Conservation (phyloP, 805 yeast species). For the Saturnispora zaruensis region DNA sequence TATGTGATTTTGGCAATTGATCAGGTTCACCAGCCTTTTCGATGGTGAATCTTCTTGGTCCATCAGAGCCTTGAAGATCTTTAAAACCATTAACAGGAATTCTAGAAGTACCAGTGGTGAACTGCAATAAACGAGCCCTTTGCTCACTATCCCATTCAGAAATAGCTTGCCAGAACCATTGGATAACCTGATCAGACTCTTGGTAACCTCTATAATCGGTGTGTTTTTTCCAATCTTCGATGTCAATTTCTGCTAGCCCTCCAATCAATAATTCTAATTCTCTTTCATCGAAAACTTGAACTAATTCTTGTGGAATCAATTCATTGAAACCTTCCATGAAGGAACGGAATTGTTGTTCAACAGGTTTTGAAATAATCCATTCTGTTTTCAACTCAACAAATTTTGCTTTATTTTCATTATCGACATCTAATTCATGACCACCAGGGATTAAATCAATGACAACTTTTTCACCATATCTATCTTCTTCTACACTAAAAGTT, state of each 20-base stretch:
- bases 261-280: constrained; percentile 95
- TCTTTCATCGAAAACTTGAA: constrained; percentile 94
- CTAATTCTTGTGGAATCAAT: constrained; percentile 91
- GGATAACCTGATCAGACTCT: constrained; percentile 91
- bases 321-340: constrained; percentile 97
- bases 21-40: constrained; percentile 94
- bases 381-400: constrained; percentile 91
- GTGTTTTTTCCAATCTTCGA: constrained; percentile 98
- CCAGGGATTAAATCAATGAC: constrained; percentile 83
- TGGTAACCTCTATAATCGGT: constrained; percentile 98
- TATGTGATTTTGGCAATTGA: constrained; percentile 94
- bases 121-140: constrained; percentile 88
- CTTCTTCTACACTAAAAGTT: constrained; percentile 81
- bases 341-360: constrained; percentile 92
- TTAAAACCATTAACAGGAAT: constrained; percentile 98
- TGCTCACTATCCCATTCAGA: constrained; percentile 94
- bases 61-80: constrained; percentile 97
- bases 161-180: constrained; percentile 98
- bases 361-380: constrained; percentile 91
- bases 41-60: constrained; percentile 97
- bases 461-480: constrained; percentile 87
- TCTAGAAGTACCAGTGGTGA: constrained; percentile 98
- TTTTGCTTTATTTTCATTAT: constrained; percentile 90
- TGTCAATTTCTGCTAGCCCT: constrained; percentile 96
- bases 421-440: constrained; percentile 85